phyloP scores from a whole-genome alignment of 192 early-diverging fungal species.

The Dimargaris cristalligena region DNA sequence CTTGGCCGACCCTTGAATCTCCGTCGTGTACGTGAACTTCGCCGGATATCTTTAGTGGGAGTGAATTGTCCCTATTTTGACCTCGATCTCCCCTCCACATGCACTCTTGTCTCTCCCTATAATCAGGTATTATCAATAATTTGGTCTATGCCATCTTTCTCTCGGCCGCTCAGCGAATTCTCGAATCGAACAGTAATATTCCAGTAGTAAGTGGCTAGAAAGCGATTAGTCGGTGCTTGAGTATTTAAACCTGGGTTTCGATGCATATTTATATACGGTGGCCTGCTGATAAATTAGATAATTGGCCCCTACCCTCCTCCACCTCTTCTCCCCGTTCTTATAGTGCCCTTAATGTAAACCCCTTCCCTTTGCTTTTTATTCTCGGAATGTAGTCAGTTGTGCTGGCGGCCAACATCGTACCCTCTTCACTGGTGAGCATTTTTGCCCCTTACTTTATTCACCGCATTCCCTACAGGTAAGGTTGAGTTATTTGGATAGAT shows the following conservation, averaged over 20 bases:
- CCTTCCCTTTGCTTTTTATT: not conserved
- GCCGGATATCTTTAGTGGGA: too few relatives aligned
- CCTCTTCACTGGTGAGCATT: not conserved
- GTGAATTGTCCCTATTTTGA: too few relatives aligned
- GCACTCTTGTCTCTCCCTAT: not conserved
- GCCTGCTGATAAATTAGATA: too few relatives aligned
- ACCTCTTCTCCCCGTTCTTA: too few relatives aligned
- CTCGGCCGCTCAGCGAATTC: constrained; percentile 5
- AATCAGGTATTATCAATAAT: constrained; percentile 6
- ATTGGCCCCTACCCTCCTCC: too few relatives aligned
- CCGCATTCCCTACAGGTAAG: constrained; percentile 9
- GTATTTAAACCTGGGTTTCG: too few relatives aligned
- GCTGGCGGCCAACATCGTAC: constrained; percentile 2
- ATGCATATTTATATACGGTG: too few relatives aligned
- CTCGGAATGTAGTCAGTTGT: not conserved
- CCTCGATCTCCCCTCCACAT: too few relatives aligned
- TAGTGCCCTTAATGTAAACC: not conserved
- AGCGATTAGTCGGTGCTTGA: too few relatives aligned
- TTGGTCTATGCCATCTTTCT: constrained; percentile 6
- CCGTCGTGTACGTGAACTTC: too few relatives aligned
- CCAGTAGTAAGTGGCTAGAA: constrained; percentile 5
- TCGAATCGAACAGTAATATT: not conserved
- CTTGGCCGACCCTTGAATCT: not conserved
- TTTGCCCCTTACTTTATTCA: constrained; percentile 8
- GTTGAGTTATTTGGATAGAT: too few relatives aligned